These are phyloP conservation scores for Penicillium sp. DNA, from an alignment of 2,329 filamentous ascomycete species.

Conservation along the genomic window DNA sequence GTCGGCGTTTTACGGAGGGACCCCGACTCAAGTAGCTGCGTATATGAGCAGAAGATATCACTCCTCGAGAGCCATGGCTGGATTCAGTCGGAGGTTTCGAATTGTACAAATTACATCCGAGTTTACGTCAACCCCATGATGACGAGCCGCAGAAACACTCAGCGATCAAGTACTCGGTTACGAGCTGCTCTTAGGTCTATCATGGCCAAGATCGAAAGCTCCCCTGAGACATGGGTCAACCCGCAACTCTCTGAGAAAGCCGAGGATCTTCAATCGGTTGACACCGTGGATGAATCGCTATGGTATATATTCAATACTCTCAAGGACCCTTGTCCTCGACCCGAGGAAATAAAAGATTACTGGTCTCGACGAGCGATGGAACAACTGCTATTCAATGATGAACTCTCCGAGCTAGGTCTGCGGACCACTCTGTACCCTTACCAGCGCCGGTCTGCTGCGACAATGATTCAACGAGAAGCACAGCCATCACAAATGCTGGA, in stretches of 20 bases:
- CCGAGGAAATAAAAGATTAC: conserved; percentile 25
- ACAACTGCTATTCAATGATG: conserved; percentile 25
- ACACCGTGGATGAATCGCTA: conserved; percentile 38
- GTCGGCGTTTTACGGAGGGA: conserved; percentile 4
- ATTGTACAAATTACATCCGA: conserved; percentile 20
- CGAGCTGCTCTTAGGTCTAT: conserved; percentile 34
- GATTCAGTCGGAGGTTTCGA: conserved; percentile 26
- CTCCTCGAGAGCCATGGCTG: conserved; percentile 30
- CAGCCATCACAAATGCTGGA: conserved; percentile 62
- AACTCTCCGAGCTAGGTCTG: conserved; percentile 30
- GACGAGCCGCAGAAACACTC: conserved; percentile 28
- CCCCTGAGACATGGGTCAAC: conserved; percentile 36
- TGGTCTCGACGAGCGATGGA: conserved; percentile 34
- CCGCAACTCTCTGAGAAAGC: conserved; percentile 8
- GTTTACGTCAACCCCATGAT: conserved; percentile 41
- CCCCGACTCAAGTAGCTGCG: conserved; percentile 1
- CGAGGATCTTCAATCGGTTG: conserved; percentile 10
- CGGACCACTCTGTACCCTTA: conserved; percentile 66
- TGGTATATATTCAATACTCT: conserved; percentile 49
- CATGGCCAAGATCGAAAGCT: conserved; percentile 37
- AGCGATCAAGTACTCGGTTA: conserved; percentile 29
- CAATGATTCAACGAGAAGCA: conserved; percentile 78
- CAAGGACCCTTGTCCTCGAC: conserved; percentile 32
- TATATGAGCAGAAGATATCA: conserved; percentile 19
- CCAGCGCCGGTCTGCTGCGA: conserved; percentile 69